Evolutionary conservation across 2,329 filamentous ascomycete species (phyloP).

Genomic region (Ophiosphaerella korrae): DNA sequence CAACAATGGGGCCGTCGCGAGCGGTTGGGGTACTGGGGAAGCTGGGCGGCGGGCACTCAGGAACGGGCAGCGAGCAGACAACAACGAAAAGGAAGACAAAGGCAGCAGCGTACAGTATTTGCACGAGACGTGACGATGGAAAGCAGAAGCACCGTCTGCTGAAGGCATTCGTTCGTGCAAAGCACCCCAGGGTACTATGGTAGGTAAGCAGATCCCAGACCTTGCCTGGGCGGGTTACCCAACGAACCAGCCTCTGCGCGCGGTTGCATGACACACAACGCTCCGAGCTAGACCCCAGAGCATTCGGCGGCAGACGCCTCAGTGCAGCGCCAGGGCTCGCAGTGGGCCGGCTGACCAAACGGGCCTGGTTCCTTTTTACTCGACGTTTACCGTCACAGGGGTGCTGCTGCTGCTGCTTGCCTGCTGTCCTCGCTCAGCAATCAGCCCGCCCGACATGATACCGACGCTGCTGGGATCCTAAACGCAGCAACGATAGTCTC

Average conservation of each 20-base stretch:
- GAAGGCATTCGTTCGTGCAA: neutral
- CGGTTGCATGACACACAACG: slow-evolving; percentile 38
- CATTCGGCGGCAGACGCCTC: slow-evolving; percentile 16
- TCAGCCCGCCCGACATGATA: slow-evolving; percentile 5
- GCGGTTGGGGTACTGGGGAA: slow-evolving; percentile 9
- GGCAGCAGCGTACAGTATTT: slow-evolving; percentile 2
- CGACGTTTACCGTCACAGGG: slow-evolving; percentile 28
- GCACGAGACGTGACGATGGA: slow-evolving; percentile 15
- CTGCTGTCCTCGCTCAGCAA: too few species aligned
- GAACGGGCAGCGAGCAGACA: slow-evolving; percentile 1
- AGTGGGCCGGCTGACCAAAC: slow-evolving; percentile 12
- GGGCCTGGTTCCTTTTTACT: slow-evolving; percentile 24
- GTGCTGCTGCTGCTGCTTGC: slow-evolving; percentile 1
- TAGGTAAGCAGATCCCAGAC: slow-evolving; percentile 37
- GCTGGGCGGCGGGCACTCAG: slow-evolving; percentile 2
- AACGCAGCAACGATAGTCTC: slow-evolving; percentile 20
- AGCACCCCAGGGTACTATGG: too few species aligned
- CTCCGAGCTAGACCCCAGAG: slow-evolving; percentile 24
- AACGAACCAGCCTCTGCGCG: slow-evolving; percentile 32
- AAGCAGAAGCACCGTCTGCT: slow-evolving; percentile 10
- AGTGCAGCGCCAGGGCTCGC: slow-evolving; percentile 25
- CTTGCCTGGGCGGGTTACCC: neutral
- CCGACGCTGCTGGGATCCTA: slow-evolving; percentile 14
- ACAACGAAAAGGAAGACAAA: slow-evolving; percentile 5
- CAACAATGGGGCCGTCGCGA: slow-evolving; percentile 14